Evolutionary conservation across 169 alveolate species (phyloP).

Genomic region (Eimeria praecox): DNA sequence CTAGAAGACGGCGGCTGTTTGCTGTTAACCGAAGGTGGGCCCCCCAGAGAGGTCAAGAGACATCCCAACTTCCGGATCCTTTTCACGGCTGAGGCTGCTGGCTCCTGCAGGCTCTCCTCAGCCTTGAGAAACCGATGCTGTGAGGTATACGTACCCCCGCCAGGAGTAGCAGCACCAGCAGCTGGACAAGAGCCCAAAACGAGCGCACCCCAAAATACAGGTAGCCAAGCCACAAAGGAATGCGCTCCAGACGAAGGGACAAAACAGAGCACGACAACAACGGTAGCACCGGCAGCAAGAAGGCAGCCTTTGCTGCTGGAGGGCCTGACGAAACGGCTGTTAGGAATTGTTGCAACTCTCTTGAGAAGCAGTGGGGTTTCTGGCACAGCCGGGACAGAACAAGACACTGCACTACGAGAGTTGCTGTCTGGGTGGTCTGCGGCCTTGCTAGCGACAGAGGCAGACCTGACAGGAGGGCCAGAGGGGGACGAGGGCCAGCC

Average conservation of each 20-base stretch:
- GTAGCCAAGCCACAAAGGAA: neutral
- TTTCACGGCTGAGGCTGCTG: slow-evolving; percentile 99
- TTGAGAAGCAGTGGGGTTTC: neutral
- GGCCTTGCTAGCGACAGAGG: slow-evolving; percentile 25
- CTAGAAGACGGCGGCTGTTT: slow-evolving; percentile 89
- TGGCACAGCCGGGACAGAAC: neutral
- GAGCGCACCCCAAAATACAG: neutral
- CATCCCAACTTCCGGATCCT: slow-evolving; percentile 95
- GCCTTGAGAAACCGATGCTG: slow-evolving; percentile 98
- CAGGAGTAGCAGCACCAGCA: slow-evolving; percentile 38
- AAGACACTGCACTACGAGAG: neutral
- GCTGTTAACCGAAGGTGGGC: slow-evolving; percentile 80
- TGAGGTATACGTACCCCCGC: slow-evolving; percentile 95
- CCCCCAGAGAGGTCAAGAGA: slow-evolving; percentile 90
- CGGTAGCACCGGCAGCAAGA: neutral
- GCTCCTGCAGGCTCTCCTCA: slow-evolving; percentile 97
- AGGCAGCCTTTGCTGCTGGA: slow-evolving; percentile 30
- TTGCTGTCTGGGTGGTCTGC: slow-evolving; percentile 37
- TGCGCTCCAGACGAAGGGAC: neutral
- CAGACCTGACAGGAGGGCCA: neutral
- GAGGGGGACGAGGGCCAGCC: neutral
- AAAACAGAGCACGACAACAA: neutral
- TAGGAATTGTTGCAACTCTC: slow-evolving; percentile 34
- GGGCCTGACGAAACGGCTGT: slow-evolving; percentile 14
- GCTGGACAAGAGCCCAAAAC: neutral